A percentile compares a stretch with the other conserved stretches of the same genome.
Conservation (phyloP, 2,329 filamentous ascomycete species). For the Endothia cerciana region DNA sequence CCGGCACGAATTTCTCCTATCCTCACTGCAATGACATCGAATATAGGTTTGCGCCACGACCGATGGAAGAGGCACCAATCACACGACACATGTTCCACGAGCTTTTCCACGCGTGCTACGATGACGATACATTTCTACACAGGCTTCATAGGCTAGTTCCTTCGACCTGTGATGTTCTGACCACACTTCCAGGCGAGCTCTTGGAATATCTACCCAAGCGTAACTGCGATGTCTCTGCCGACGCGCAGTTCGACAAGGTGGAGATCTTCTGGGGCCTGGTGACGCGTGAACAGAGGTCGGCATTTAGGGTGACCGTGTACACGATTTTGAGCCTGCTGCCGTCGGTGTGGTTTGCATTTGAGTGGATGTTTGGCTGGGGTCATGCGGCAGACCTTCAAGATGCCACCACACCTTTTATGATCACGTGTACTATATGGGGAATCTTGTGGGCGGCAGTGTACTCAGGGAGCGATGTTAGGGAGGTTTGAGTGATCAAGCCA, state of each 20-base stretch:
- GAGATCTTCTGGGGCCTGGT: slow-evolving; percentile 20
- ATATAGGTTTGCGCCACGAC: slow-evolving; percentile 7
- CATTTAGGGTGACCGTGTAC: slow-evolving; percentile 1
- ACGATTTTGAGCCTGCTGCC: slow-evolving; percentile 10
- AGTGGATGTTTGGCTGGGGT: slow-evolving; percentile 17
- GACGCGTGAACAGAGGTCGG: slow-evolving; percentile 19
- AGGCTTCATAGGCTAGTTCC: neutral
- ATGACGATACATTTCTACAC: neutral
- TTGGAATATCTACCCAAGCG: slow-evolving; percentile 13
- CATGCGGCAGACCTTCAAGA: slow-evolving; percentile 4
- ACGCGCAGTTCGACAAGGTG: slow-evolving; percentile 23
- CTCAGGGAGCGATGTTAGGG: slow-evolving; percentile 8
- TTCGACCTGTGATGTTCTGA: neutral
- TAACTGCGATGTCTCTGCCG: neutral
- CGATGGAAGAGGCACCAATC: slow-evolving; percentile 13
- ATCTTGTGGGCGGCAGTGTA: slow-evolving; percentile 11
- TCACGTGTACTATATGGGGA: slow-evolving; percentile 14
- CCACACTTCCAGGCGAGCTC: slow-evolving; percentile 6
- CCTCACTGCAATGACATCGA: slow-evolving; percentile 17
- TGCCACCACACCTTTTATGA: slow-evolving; percentile 11
- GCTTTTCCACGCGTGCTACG: slow-evolving; percentile 18
- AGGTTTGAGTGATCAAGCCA: neutral
- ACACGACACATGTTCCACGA: slow-evolving; percentile 22
- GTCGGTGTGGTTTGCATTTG: slow-evolving; percentile 12
- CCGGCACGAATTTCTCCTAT: slow-evolving; percentile 9